These are phyloP conservation scores for Pogostemon cablin DNA, from an alignment of 257 asterid species.

Conservation along the genomic window DNA sequence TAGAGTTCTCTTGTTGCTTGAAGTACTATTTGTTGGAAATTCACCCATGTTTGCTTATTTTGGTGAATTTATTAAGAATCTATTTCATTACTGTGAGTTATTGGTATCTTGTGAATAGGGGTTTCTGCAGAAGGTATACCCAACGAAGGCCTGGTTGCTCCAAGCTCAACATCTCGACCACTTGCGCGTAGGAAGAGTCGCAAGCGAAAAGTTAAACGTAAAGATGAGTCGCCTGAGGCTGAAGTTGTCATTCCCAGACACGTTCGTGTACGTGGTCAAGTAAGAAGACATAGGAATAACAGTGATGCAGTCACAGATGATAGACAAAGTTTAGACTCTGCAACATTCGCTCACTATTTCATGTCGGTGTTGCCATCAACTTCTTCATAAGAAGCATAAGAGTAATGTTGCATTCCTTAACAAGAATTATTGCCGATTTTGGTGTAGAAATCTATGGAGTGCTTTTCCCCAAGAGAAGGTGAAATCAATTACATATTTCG, in stretches of 20 bases:
- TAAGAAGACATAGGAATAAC: slow-evolving; percentile 35
- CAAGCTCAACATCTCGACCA: slow-evolving; percentile 23
- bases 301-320: slow-evolving; percentile 21
- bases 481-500: slow-evolving; percentile 44
- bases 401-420: slow-evolving; percentile 7
- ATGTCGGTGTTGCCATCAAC: slow-evolving; percentile 39
- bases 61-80: slow-evolving; percentile 6
- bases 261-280: slow-evolving; percentile 44
- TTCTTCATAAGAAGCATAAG: background rate
- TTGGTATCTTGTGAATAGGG: background rate
- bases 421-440: slow-evolving; percentile 2
- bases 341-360: slow-evolving; percentile 44
- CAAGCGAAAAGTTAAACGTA: slow-evolving; percentile 35
- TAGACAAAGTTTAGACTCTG: slow-evolving; percentile 50
- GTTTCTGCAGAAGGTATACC: slow-evolving; percentile 31
- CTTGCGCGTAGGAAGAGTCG: slow-evolving; percentile 9
- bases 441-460: slow-evolving; percentile 57
- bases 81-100: background rate
- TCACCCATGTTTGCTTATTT: background rate
- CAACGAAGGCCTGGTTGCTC: slow-evolving; percentile 1
- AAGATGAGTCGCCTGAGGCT: slow-evolving; percentile 29
- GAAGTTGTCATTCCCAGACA: slow-evolving; percentile 33
- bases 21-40: background rate
- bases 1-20: background rate
- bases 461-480: slow-evolving; percentile 51